Evolutionary conservation across 2,329 filamentous ascomycete genomes (phyloP), one percentile per base, ranked within the genome.

Genomic region (Diaporthe sp.): DNA sequence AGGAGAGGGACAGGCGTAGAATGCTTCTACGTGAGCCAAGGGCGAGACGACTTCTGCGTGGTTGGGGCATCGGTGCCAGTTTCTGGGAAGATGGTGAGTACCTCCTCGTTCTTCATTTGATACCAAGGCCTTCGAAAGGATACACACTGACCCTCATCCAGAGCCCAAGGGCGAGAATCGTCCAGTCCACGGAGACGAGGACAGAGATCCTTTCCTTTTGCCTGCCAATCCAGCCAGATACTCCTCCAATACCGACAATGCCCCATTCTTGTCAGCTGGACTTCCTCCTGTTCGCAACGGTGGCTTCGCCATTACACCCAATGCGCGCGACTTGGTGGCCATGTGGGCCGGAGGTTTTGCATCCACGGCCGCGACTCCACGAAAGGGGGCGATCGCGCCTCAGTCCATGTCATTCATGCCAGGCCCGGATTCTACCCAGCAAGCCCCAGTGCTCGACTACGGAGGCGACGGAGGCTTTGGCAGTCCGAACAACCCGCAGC

Each of bases 71-170:
- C 10, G 73, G 73, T 22, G 47, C 63, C 39, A 66, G 55, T 25
- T 75, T 75, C 56, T 75, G 59, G 69, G 71, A 75, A 58, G 73
- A 59, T 70, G 50, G 69, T 71, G n/a, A 53, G 69, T 63, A 25
- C 12, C 25, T 4, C n/a, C n/a, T 44, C 17, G 22, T 13, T 4
- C n/a, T 39, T 15, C 9, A 2, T n/a, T 32, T 39, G 47, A 30
- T 10, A 22, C 35, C 15, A 25, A 35, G 7, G 25, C 27, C 8
- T 17, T 71, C 17, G n/a, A n/a, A 22, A 22, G 19, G 15, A n/a
- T 32, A 25, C 27, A 42, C 10, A 17, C 69, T 71, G 30, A 63
- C 39, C 3, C 30, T 30, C 17, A 22, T n/a, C 17, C 6, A 58
- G 47, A 13, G 44, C 6, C 30, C 68, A 30, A 35, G 1, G 19